Percentiles rank a stretch among this genome's conserved stretches.
Conservation (phyloP, 2,329 filamentous ascomycete species). For the Davidsoniella virescens region DNA sequence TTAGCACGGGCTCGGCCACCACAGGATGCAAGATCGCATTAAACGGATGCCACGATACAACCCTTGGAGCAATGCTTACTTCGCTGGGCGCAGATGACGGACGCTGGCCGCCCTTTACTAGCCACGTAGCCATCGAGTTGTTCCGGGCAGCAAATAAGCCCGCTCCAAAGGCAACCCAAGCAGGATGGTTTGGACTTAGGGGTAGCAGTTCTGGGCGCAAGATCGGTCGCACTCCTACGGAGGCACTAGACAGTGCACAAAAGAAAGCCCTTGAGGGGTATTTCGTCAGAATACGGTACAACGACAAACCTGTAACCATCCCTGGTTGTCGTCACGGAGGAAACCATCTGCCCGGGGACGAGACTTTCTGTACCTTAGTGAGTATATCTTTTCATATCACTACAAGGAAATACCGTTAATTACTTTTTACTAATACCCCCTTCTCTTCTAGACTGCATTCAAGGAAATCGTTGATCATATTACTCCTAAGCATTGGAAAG, state of each 20-base stretch:
- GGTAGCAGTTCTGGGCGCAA: background rate
- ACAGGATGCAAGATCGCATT: constrained; percentile 46
- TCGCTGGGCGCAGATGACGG: constrained; percentile 64
- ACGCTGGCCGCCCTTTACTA: constrained; percentile 86
- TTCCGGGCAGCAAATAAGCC: constrained; percentile 35
- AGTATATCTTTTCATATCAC: constrained; percentile 17
- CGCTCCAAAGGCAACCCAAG: background rate
- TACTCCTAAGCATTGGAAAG: constrained; percentile 63
- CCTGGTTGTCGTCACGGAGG: constrained; percentile 63
- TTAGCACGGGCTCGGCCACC: constrained; percentile 24
- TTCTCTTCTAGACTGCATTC: constrained; percentile 52
- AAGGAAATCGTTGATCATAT: constrained; percentile 85
- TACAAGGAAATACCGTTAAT: background rate
- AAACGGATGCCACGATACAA: constrained; percentile 86
- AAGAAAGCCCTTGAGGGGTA: constrained; percentile 50
- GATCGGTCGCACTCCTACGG: constrained; percentile 18
- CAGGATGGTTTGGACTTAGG: background rate
- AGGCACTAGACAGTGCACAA: constrained; percentile 39
- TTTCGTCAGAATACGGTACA: constrained; percentile 83
- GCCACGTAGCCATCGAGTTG: constrained; percentile 78
- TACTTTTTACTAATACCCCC: background rate
- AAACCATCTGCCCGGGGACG: constrained; percentile 74
- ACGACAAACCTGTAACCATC: constrained; percentile 65
- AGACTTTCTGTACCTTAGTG: constrained; percentile 79
- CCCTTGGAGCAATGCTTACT: constrained; percentile 61